Conservation (phyloP, 108 stramenopile genomes). For the Asterionellopsis glacialis region DNA sequence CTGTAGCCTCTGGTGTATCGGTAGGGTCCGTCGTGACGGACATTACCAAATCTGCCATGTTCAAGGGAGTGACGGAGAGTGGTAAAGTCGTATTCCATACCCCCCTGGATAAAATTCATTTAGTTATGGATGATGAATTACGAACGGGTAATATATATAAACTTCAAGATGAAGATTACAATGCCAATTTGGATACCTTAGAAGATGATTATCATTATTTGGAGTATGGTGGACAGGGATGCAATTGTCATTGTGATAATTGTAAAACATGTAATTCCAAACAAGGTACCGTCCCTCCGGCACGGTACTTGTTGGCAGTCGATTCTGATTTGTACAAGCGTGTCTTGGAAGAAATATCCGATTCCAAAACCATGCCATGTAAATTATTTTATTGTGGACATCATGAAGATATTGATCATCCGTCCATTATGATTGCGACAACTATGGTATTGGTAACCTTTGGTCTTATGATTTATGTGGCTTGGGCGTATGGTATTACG, state of each 20-base stretch:
- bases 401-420: conserved; percentile 78
- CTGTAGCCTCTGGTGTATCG: not conserved
- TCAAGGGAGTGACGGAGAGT: conserved; percentile 43
- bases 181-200: conserved; percentile 10
- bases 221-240: not conserved
- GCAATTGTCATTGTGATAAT: conserved; percentile 15
- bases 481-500: too few species aligned
- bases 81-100: conserved; percentile 58
- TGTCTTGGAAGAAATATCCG: conserved; percentile 66
- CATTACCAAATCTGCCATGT: conserved; percentile 56
- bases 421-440: conserved; percentile 59
- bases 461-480: too few species aligned
- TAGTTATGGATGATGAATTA: conserved; percentile 45
- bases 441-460: too few species aligned
- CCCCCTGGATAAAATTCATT: conserved; percentile 51
- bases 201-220: conserved; percentile 9
- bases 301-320: conserved; percentile 52
- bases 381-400: conserved; percentile 85
- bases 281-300: conserved; percentile 30
- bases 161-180: conserved; percentile 34
- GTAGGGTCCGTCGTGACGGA: conserved; percentile 20
- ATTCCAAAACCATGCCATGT: conserved; percentile 61
- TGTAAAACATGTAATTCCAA: conserved; percentile 10
- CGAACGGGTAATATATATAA: conserved; percentile 32
- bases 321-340: conserved; percentile 59